A percentile compares a stretch with the other conserved stretches of the same genome.
phyloP scores from a whole-genome alignment of 345 rosid species.

The Brassica incana region DNA sequence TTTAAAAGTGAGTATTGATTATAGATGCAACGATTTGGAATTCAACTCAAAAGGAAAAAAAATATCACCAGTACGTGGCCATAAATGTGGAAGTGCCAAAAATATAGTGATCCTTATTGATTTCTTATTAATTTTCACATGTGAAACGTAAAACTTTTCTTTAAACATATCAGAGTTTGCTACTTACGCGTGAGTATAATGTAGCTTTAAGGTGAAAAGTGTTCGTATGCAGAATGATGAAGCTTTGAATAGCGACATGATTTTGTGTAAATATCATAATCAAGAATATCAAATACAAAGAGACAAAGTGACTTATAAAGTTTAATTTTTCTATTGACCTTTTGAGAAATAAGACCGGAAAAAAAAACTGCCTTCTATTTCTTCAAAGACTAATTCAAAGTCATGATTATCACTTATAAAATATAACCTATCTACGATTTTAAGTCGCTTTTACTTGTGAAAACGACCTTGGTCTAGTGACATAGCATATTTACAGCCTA shows the following conservation, averaged over 20 bases:
- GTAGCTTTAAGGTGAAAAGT: slow-evolving; percentile 26
- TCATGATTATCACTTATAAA: slow-evolving; percentile 28
- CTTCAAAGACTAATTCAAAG: slow-evolving; percentile 32
- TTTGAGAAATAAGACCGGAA: slow-evolving; percentile 18
- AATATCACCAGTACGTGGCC: slow-evolving; percentile 18
- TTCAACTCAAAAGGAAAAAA: background rate
- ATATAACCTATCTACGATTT: slow-evolving; percentile 27
- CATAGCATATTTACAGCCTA: background rate
- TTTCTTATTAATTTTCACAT: background rate
- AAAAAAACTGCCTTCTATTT: slow-evolving; percentile 24
- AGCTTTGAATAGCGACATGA: slow-evolving; percentile 33
- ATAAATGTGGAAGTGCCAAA: slow-evolving; percentile 22
- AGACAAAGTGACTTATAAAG: slow-evolving; percentile 35
- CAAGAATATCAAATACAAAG: slow-evolving; percentile 16
- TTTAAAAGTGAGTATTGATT: slow-evolving; percentile 36
- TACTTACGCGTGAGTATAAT: slow-evolving; percentile 37
- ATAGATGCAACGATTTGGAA: slow-evolving; percentile 31
- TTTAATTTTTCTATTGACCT: slow-evolving; percentile 34
- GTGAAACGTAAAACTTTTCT: slow-evolving; percentile 16
- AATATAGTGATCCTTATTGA: background rate
- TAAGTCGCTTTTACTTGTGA: slow-evolving; percentile 15
- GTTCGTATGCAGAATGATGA: slow-evolving; percentile 37
- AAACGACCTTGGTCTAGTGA: slow-evolving; percentile 8
- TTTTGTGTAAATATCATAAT: slow-evolving; percentile 31
- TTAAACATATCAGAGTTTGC: slow-evolving; percentile 12